Base-by-base conservation (phyloP, 306 rosid species). In the Vigna nakashimae region DNA sequence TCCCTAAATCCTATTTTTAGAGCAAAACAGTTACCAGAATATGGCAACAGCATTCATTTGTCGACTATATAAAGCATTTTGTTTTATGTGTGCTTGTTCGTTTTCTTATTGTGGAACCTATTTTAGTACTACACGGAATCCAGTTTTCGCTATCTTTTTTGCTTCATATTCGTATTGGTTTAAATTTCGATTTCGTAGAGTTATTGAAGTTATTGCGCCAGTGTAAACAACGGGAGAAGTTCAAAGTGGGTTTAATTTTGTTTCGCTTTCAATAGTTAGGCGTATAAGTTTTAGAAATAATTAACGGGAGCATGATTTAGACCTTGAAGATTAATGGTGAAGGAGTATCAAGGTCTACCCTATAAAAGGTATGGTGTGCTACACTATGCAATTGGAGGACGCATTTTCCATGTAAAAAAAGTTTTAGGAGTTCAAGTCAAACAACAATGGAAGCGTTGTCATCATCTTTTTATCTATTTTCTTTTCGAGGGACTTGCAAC, bases 391-490 rank as follows among this genome's bases (percentile, higher is more conserved):
- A 55, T 74, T 74, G 65, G 38, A 43, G 48, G 73, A 68, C 48
- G 78, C 72, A 60, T 60, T 68, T 73, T 66, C 62, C 73, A 5
- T 51, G 51, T 11, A 28, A 49, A 45, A 67, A 67, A 26, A 10
- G 42, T 9, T 30, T 26, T 50, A 18, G 48, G 66, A 59, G 13
- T 14, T 38, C n/a, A 40, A 67, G 70, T 74, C 79, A 78, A 78
- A 78, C 63, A 58, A 57, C 62, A 13, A 65, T 73, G 70, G 75
- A 49, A 72, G 36, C 9, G 53, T 57, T 82, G 40, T 65, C 48
- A 20, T 73, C 67, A 72, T 79, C 73, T 51, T 79, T 71, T 50
- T 71, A 36, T 79, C 55, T 63, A 14, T 9, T 60, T 11, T 34
- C n/a, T 34, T 38, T 49, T 79, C 36, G 48, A 13, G 65, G 65